Base-by-base conservation (phyloP, 2,329 filamentous ascomycete species). In the Gaeumannomyces sp. region DNA sequence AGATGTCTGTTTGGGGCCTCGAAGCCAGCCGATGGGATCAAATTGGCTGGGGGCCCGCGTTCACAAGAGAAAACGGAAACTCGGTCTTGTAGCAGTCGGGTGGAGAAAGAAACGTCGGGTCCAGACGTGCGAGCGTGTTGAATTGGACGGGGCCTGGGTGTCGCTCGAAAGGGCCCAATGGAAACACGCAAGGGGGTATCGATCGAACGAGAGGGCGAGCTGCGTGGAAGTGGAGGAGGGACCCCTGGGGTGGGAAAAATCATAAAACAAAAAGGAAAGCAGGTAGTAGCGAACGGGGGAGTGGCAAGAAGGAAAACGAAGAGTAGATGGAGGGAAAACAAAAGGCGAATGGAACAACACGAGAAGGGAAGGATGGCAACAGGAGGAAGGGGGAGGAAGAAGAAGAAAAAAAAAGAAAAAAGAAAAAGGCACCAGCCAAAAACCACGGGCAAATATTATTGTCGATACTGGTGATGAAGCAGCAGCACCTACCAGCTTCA, bases 391-490 rank as follows among this genome's bases (percentile, higher is more conserved):
- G 64, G 25, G 64, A 63, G 60, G 50, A 60, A 22, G 53, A 29
- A 60, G 58, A 61, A 33, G 29, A 64, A 35, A 63, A 50, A 65
- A 65, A 64, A 68, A 60, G 50, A 64, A 67, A 63, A 61, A 64
- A 63, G 64, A 67, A 66, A 66, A 66, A 62, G 65, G 57, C 64
- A 16, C 33, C 27, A 7, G n/a, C 29, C 19, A 27, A 59, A 31
- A 38, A 14, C 22, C 25, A 16, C 31, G 11, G n/a, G 33, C 33
- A 14, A 45, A 25, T 61, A 31, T 25, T 45, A n/a, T 33, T 45
- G 38, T 33, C 59, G 59, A 61, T 45, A 19, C 33, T 27, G 33
- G 33, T 16, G 38, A n/a, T 38, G 38, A 61, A 35, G 59, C 59
- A 61, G 25, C n/a, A 33, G 33, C 33, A 35, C 11, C 59, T 35